Base-by-base conservation (phyloP, 345 rosid genomes). In the Pugionium cornutum region DNA sequence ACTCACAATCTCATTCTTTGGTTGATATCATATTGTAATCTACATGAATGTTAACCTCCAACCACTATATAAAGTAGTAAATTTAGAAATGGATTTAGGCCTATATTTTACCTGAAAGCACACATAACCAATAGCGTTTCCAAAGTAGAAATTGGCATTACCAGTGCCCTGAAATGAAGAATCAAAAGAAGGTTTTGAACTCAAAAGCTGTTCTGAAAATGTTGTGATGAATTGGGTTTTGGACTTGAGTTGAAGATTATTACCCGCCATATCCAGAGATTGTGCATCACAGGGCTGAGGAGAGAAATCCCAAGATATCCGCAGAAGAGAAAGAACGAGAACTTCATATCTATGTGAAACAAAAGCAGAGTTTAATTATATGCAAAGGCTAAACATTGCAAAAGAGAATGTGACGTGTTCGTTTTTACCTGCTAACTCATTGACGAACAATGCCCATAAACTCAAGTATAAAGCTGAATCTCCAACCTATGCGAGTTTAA, bases 181-280 rank as follows among this genome's bases (percentile, higher is more conserved):
- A 18, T 26, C 30, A 67, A 11, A 49, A n/a, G 51, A 32, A 18
- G 46, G 46, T 39, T 56, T 56, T 56, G 46, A 56, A 27, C 10
- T 39, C 47, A 27, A 56, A 6, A 27, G 52, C 7, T 67, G 62
- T 59, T 67, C 56, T 43, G 11, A 25, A 47, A 53, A 44, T 47
- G 8, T 8, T 64, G 53, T 71, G 50, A 48, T 29, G 6, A 33
- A 25, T 42, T 33, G 46, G 27, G 39, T 4, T 29, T 31, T 46
- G 32, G 11, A 62, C 39, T 52, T 34, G 42, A 42, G 47, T 48
- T 46, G 69, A 67, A 36, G 53, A 54, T 71, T 31, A 42, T 62
- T 85, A 90, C 99, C 97, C 96, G 82, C 99, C 97, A 94, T 75
- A 90, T 88, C 97, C 97, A 94, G 41, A 90, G 82, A 65, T 90